A percentile compares a stretch with the other conserved stretches of the same genome.
phyloP scores from a whole-genome alignment of 73 alveolate species.

The Breviolum minutum region DNA sequence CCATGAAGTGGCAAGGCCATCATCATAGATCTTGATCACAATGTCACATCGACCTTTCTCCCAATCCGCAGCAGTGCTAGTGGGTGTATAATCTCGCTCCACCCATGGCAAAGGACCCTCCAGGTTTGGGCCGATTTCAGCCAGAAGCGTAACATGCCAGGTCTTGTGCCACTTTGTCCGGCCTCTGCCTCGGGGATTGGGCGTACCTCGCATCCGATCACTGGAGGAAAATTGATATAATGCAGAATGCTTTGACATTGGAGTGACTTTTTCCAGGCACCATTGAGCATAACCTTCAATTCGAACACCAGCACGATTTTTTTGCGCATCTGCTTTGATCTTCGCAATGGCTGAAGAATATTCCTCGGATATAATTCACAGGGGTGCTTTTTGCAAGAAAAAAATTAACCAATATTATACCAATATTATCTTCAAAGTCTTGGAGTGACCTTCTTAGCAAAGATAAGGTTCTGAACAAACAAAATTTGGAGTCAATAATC shows the following conservation, averaged over 20 bases:
- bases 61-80: constrained; percentile 55
- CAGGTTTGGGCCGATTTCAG: background rate
- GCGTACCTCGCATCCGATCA: constrained; percentile 72
- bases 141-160: constrained; percentile 70
- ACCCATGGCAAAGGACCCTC: constrained; percentile 59
- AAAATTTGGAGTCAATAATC: too few species aligned
- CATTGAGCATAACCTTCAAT: constrained; percentile 6
- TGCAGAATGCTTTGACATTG: constrained; percentile 20
- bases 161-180: background rate
- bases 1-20: constrained; percentile 68
- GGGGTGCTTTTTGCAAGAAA: too few species aligned
- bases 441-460: background rate
- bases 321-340: background rate
- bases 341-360: background rate
- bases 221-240: constrained; percentile 14
- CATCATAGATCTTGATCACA: constrained; percentile 12
- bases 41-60: constrained; percentile 51
- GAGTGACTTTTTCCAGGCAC: background rate
- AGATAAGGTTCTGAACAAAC: too few species aligned
- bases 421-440: too few species aligned
- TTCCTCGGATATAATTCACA: background rate
- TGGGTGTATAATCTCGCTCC: constrained; percentile 80
- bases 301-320: background rate
- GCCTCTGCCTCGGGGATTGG: constrained; percentile 41
- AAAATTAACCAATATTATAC: too few species aligned